phyloP scores from a whole-genome alignment of 2,329 filamentous ascomycete genomes.

The Penicillium nordicum region DNA sequence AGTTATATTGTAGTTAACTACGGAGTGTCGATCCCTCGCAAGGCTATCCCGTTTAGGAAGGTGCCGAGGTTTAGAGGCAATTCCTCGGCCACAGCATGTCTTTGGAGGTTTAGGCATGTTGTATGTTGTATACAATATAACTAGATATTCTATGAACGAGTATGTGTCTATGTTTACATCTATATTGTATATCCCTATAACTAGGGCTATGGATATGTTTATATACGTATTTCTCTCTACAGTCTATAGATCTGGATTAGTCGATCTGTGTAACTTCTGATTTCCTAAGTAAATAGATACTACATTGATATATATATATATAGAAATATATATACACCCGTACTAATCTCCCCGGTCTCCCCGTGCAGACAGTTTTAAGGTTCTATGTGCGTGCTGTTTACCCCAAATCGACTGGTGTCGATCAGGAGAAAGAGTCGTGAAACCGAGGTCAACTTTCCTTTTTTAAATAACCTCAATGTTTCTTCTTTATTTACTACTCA shows the following conservation, averaged over 20 bases:
- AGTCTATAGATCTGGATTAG: background rate
- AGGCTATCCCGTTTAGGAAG: slow-evolving; percentile 13
- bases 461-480: background rate
- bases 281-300: background rate
- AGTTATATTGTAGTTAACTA: too few species aligned
- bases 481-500: background rate
- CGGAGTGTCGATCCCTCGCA: slow-evolving; percentile 11
- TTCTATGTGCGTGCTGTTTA: background rate
- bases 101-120: background rate
- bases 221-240: background rate
- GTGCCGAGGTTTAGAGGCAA: background rate
- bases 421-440: background rate
- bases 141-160: background rate
- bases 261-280: background rate
- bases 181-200: background rate
- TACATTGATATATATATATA: background rate
- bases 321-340: background rate
- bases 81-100: background rate
- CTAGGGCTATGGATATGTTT: background rate
- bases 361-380: background rate
- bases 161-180: background rate
- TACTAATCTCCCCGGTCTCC: background rate
- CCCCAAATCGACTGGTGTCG: background rate
- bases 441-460: slow-evolving; percentile 22
- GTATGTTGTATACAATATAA: background rate